phyloP scores from a whole-genome alignment of 495 filamentous ascomycete genomes.

The Penicillium silybi region DNA sequence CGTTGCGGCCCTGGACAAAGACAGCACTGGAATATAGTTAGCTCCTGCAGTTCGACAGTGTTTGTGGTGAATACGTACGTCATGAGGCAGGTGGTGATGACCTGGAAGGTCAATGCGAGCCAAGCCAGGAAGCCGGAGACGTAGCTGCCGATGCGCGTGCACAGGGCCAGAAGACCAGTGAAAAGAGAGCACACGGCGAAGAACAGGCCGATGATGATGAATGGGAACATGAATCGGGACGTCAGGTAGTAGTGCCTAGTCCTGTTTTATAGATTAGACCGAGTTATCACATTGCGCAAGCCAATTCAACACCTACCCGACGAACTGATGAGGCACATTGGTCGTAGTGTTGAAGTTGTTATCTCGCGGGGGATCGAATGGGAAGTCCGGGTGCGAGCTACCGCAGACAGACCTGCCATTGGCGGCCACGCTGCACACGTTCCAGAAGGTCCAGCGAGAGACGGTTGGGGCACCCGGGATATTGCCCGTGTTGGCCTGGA shows the following conservation, averaged over 20 bases:
- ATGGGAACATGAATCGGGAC: slow-evolving; percentile 69
- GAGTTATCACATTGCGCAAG: background rate
- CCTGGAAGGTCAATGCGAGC: slow-evolving; percentile 59
- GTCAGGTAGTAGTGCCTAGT: slow-evolving; percentile 59
- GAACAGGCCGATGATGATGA: slow-evolving; percentile 65
- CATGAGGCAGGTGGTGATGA: slow-evolving; percentile 61
- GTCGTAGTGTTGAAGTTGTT: slow-evolving; percentile 56
- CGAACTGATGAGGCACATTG: slow-evolving; percentile 53
- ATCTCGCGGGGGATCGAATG: slow-evolving; percentile 57
- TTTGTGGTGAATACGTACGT: slow-evolving; percentile 52
- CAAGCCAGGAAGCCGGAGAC: slow-evolving; percentile 53
- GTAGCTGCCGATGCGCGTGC: slow-evolving; percentile 56
- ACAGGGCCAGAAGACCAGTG: slow-evolving; percentile 57
- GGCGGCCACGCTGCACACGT: slow-evolving; percentile 53
- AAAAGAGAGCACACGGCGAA: slow-evolving; percentile 59
- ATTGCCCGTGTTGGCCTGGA: slow-evolving; percentile 65
- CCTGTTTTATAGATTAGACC: slow-evolving; percentile 25
- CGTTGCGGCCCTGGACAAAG: slow-evolving; percentile 71
- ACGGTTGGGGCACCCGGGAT: slow-evolving; percentile 62
- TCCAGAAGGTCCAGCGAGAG: slow-evolving; percentile 87
- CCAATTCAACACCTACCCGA: slow-evolving; percentile 40
- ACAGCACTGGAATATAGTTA: slow-evolving; percentile 52
- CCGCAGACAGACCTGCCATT: slow-evolving; percentile 58
- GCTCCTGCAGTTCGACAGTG: background rate
- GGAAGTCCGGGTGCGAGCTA: slow-evolving; percentile 50